Conservation (phyloP, 306 rosid species). For the Quercus rubra region DNA sequence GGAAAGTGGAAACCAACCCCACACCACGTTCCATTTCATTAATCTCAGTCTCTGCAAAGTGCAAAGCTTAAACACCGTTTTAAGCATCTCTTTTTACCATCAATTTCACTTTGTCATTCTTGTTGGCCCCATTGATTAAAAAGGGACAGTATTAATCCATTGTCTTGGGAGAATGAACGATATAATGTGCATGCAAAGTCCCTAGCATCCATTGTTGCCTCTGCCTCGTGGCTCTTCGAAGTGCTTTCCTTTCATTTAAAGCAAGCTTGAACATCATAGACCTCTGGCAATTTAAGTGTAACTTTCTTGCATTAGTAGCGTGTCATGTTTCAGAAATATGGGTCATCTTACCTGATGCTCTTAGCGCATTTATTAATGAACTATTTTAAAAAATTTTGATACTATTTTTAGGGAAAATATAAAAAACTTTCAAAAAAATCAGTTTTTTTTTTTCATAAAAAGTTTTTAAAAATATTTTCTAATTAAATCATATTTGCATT, state of each 20-base stretch:
- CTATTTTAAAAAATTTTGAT: no score
- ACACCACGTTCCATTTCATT: neutral
- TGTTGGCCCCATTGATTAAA: slow-evolving; percentile 10
- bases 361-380: no score
- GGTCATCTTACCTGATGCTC: no score
- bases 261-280: no score
- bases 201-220: neutral
- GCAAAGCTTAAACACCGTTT: slow-evolving; percentile 37
- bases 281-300: no score
- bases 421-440: no score
- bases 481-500: no score
- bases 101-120: slow-evolving; percentile 35
- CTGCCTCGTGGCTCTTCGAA: neutral
- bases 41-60: neutral
- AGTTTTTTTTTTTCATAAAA: no score
- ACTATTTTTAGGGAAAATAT: no score
- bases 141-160: neutral
- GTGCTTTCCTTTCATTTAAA: neutral
- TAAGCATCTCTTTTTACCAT: slow-evolving; percentile 31
- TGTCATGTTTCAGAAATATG: no score
- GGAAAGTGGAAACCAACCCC: slow-evolving; percentile 12
- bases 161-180: slow-evolving; percentile 16
- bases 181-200: neutral
- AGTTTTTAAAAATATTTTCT: no score
- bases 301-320: no score